Evolutionary conservation across 129 eudicot species (phyloP).

Genomic region (Calendula officinalis): DNA sequence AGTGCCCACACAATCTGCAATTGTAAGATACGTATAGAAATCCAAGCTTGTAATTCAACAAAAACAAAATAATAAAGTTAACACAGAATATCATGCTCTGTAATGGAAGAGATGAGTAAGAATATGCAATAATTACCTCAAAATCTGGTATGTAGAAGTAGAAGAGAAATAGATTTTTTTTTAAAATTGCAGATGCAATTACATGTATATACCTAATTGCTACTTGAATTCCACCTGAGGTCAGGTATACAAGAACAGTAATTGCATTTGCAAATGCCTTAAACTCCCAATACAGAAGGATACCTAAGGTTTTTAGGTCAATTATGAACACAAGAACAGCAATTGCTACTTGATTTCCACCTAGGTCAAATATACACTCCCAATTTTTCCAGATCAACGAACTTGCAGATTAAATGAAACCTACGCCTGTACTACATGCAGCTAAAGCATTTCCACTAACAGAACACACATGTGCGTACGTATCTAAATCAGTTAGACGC

Average conservation of each 20-base stretch:
- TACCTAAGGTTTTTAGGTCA: not conserved
- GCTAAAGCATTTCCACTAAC: conserved; percentile 4
- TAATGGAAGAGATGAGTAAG: conserved; percentile 3
- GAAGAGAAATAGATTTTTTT: not conserved
- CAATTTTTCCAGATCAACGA: not conserved
- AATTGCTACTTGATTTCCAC: conserved; percentile 1
- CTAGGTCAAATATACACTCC: conserved; percentile 3
- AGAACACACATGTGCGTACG: not conserved
- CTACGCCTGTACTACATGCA: conserved; percentile 2
- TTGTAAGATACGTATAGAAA: not conserved
- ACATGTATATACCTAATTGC: too few species aligned
- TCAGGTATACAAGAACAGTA: not conserved
- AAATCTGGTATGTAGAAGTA: conserved; percentile 6
- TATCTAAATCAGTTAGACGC: conserved; percentile 3
- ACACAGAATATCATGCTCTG: not conserved
- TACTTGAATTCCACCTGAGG: too few species aligned
- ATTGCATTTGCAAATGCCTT: not conserved
- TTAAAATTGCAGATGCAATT: not conserved
- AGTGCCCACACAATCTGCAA: conserved; percentile 46
- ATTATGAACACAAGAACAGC: not conserved
- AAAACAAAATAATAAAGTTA: not conserved
- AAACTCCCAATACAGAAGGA: not conserved
- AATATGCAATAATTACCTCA: not conserved
- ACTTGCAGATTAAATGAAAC: conserved; percentile 8
- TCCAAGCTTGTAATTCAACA: not conserved